phyloP scores from a whole-genome alignment of 140 eudicot species.

The Erigeron philadelphicus region DNA sequence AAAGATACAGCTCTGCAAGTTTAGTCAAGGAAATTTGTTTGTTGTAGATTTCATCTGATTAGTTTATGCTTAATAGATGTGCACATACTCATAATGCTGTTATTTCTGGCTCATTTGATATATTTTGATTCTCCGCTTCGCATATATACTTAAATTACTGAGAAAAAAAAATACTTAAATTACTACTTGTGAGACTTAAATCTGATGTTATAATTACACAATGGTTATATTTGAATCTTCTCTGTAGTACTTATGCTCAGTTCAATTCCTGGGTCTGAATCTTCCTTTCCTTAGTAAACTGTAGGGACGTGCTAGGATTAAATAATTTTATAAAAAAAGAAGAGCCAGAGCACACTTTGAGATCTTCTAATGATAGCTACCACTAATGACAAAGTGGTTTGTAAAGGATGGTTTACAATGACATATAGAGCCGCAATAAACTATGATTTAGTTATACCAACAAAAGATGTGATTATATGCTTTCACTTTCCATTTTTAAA shows the following conservation, averaged over 20 bases:
- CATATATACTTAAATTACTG: not conserved
- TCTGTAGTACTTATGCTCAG: not conserved
- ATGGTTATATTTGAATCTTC: not conserved
- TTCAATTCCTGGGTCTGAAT: not conserved
- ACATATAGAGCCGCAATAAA: constrained; percentile 37
- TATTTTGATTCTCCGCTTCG: not conserved
- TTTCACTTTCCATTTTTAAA: not conserved
- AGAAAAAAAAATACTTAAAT: too few species aligned
- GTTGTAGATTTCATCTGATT: constrained; percentile 12
- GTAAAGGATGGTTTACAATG: constrained; percentile 23
- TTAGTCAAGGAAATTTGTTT: not conserved
- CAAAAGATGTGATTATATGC: constrained; percentile 16
- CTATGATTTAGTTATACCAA: constrained; percentile 14
- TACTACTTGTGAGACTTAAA: not conserved
- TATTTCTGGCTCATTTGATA: not conserved
- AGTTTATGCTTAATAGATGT: constrained; percentile 8
- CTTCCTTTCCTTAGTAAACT: constrained; percentile 7
- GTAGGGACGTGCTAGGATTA: not conserved
- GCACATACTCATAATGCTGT: constrained; percentile 7
- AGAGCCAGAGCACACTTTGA: constrained; percentile 24
- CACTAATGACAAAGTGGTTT: constrained; percentile 34
- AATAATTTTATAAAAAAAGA: constrained; percentile 13
- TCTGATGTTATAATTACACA: not conserved
- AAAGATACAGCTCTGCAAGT: not conserved
- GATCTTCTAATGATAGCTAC: constrained; percentile 35